Evolutionary conservation across 805 yeast genomes (phyloP).

Genomic region (Cyberlindnera euphorbiiphila): DNA sequence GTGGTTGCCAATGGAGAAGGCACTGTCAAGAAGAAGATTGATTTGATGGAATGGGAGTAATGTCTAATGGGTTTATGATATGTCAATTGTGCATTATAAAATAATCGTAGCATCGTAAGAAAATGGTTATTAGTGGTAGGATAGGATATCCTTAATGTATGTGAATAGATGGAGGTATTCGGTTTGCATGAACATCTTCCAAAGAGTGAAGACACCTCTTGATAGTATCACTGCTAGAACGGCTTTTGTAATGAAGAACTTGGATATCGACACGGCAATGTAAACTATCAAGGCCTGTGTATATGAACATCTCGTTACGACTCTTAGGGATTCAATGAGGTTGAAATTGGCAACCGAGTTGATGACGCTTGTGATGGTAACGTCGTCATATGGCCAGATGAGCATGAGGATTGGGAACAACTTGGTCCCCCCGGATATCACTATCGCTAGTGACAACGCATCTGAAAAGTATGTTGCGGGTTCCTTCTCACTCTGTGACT

Average conservation of each 20-base stretch:
- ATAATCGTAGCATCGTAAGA: background rate
- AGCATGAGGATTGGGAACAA: slow-evolving; percentile 88
- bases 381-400: slow-evolving; percentile 95
- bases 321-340: slow-evolving; percentile 59
- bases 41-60: slow-evolving; percentile 42
- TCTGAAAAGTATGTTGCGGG: slow-evolving; percentile 30
- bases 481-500: slow-evolving; percentile 10
- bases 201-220: slow-evolving; percentile 2
- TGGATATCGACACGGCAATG: slow-evolving; percentile 7
- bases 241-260: slow-evolving; percentile 15
- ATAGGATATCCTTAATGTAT: background rate
- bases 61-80: slow-evolving; percentile 1
- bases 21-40: slow-evolving; percentile 33
- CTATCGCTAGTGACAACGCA: slow-evolving; percentile 59
- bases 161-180: background rate
- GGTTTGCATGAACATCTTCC: background rate
- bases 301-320: slow-evolving; percentile 34
- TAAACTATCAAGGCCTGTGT: slow-evolving; percentile 13
- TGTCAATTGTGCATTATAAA: background rate
- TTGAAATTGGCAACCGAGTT: slow-evolving; percentile 57
- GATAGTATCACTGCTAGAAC: slow-evolving; percentile 17
- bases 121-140: background rate
- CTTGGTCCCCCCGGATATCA: slow-evolving; percentile 75
- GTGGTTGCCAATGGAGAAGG: slow-evolving; percentile 44
- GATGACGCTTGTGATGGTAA: slow-evolving; percentile 57